These are phyloP conservation scores for Tetrahymena thermophila DNA, from an alignment of 73 alveolate genomes.

Conservation along the genomic window DNA sequence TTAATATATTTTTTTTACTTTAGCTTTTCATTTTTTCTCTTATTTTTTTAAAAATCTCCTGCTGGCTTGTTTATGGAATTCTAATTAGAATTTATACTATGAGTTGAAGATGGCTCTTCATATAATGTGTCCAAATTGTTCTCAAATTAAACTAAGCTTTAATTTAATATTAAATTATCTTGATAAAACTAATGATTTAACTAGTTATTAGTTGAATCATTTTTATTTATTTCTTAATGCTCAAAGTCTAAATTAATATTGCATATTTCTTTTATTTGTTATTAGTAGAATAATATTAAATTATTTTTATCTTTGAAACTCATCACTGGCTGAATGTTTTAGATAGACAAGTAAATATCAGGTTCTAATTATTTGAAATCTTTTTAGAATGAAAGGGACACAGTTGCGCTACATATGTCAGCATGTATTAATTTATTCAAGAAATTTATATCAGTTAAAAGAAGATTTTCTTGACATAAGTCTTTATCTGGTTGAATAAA, in stretches of 20 bases:
- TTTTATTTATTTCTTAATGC: no score
- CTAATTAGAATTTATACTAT: background rate
- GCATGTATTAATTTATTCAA: background rate
- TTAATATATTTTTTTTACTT: no score
- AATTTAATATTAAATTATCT: no score
- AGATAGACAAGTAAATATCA: background rate
- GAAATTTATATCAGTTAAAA: background rate
- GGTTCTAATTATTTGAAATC: background rate
- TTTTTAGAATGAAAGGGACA: background rate
- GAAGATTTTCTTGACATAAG: background rate
- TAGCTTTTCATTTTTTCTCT: no score
- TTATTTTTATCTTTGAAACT: no score
- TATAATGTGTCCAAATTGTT: no score
- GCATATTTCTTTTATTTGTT: background rate
- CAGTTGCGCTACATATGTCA: background rate
- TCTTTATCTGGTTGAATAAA: background rate
- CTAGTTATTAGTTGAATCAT: no score
- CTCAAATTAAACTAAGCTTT: background rate
- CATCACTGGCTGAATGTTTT: background rate
- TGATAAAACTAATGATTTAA: no score
- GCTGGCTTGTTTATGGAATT: background rate
- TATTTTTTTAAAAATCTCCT: background rate
- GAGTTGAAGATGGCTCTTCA: background rate
- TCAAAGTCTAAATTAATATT: background rate
- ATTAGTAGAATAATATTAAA: no score